A percentile compares a stretch with the other conserved stretches of the same genome.
These are phyloP conservation scores for Vigna reflexopilosa DNA, from an alignment of 306 rosid species.

Conservation along the genomic window DNA sequence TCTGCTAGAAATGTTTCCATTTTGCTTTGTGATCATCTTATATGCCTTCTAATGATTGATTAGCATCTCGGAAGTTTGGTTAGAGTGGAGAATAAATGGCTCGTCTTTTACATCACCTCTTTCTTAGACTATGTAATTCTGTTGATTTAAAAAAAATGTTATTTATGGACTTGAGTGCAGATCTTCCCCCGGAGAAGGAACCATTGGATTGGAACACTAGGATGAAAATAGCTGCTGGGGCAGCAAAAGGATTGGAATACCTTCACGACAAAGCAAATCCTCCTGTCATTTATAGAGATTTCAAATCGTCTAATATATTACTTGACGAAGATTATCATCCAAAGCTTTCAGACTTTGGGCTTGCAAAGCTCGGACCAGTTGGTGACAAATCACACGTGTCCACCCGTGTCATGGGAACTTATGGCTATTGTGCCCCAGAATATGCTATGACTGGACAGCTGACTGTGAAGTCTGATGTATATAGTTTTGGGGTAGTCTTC, in stretches of 20 bases:
- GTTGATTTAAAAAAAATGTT: conserved; percentile 21
- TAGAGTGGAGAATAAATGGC: conserved; percentile 29
- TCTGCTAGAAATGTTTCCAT: conserved; percentile 19
- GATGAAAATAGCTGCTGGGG: conserved; percentile 96
- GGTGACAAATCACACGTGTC: conserved; percentile 98
- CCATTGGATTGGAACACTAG: conserved; percentile 93
- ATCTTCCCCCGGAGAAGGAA: conserved; percentile 81
- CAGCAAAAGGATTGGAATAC: conserved; percentile 91
- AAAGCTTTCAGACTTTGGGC: conserved; percentile 96
- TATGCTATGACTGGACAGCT: conserved; percentile 97
- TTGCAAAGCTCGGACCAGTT: conserved; percentile 95
- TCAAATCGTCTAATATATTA: conserved; percentile 93
- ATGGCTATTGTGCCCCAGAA: conserved; percentile 97
- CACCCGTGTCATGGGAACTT: conserved; percentile 97
- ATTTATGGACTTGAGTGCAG: conserved; percentile 52
- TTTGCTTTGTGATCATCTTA: conserved; percentile 23
- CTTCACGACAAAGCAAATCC: conserved; percentile 96
- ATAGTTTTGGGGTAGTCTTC: conserved; percentile 58
- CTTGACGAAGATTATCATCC: conserved; percentile 91
- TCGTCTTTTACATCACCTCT: conserved; percentile 9
- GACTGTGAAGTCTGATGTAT: conserved; percentile 92
- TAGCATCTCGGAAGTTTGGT: conserved; percentile 24
- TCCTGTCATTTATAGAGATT: conserved; percentile 91
- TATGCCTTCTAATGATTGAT: conserved; percentile 27
- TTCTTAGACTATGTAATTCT: conserved; percentile 5